Base-by-base conservation (phyloP, 495 filamentous ascomycete species). In the Rusavskia elegans region DNA sequence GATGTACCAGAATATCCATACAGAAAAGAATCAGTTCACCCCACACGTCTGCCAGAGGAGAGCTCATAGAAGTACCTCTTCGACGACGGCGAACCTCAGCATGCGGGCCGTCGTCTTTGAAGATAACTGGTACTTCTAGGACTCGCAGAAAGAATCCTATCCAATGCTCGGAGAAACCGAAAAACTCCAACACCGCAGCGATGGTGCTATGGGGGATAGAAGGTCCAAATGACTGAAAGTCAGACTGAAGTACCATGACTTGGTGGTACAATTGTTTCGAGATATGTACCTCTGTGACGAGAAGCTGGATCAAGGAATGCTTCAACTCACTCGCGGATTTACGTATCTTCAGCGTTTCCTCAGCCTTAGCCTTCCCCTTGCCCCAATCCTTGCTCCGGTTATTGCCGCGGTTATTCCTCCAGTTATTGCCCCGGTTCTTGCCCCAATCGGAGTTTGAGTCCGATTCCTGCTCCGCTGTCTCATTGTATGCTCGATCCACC, bases 1-100 rank as follows among this genome's bases (percentile, higher is more conserved):
- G 69, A 54, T 79, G 81, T 21, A 83, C 70, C 0, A 76, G 62
- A 40, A 74, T 73, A 55, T 83, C 79, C 52, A 82, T 66, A 54
- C 72, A 75, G 60, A 81, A 81, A 2, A 83, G 58, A 8, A 80
- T 57, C 0, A 68, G 62, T 49, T 83, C 79, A 3, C 74, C 71
- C 30, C 75, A 68, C 6, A 76, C 53, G 42, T 75, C 68, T 51
- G 72, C 76, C 2, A 80, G 64, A 0, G 65, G 63, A 57, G 81
- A 75, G 1, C 73, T 69, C 8, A 74, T 70, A 0, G 77, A 77
- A 3, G 74, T 69, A 7, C 79, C 78, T 17, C 64, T 54, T 55
- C 61, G 58, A 2, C 79, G 72, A 10, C 63, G 68, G 11, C 74
- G 68, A 27, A 71, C 57, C 17, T 62, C 53, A 1, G 63, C 62